These are phyloP conservation scores for Asterella californica DNA, from an alignment of 225 moss, liverwort and hornwort species.

Conservation along the genomic window DNA sequence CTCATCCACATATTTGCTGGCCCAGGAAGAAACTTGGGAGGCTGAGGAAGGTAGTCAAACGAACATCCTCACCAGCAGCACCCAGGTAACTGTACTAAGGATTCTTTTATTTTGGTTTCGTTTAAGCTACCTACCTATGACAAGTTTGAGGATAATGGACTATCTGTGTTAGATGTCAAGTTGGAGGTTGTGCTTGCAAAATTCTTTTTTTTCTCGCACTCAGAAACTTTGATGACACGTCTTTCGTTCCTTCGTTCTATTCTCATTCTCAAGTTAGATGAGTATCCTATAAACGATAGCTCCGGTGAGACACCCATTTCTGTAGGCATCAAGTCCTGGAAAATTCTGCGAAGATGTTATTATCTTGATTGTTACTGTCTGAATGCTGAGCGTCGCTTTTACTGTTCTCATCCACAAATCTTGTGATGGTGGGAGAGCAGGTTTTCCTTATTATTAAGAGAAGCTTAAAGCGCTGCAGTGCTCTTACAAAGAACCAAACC, in stretches of 20 bases:
- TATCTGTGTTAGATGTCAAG: neutral
- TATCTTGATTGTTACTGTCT: neutral
- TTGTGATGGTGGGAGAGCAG: constrained; percentile 36
- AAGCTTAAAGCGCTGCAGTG: constrained; percentile 99
- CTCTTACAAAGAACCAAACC: constrained; percentile 86
- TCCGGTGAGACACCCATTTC: neutral
- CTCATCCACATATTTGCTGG: neutral
- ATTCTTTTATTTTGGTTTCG: neutral
- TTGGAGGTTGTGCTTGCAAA: neutral
- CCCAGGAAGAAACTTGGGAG: constrained; percentile 99
- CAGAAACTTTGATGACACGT: neutral
- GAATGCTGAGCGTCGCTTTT: neutral
- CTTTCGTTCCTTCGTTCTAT: neutral
- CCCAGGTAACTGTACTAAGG: constrained; percentile 55
- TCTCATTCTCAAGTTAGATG: neutral
- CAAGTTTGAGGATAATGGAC: neutral
- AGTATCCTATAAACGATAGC: neutral
- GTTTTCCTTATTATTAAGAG: constrained; percentile 91
- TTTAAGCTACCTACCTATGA: neutral
- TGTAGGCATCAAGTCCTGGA: neutral
- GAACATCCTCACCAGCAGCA: constrained; percentile 80
- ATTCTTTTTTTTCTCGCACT: neutral
- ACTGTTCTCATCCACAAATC: neutral
- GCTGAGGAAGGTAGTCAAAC: constrained; percentile 94
- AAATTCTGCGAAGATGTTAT: neutral